phyloP scores from a whole-genome alignment of 2,329 filamentous ascomycete genomes.

The Colletotrichum limetticola region DNA sequence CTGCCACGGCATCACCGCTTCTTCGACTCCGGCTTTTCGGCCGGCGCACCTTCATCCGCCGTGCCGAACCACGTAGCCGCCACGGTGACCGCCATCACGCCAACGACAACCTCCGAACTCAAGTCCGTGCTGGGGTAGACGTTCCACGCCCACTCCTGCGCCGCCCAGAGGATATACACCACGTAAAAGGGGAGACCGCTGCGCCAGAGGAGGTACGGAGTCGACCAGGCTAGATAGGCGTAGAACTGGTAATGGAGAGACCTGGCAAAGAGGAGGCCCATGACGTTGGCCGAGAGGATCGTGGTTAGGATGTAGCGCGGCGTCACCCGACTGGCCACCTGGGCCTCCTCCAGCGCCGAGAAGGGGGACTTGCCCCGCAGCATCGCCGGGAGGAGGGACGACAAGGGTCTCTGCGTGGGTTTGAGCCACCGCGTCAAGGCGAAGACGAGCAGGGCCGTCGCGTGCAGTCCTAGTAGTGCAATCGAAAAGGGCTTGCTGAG shows the following conservation, averaged over 20 bases:
- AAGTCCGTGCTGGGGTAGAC: conserved; percentile 80
- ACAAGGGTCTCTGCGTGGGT: conserved; percentile 69
- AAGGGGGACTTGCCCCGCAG: conserved; percentile 57
- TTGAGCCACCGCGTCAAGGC: conserved; percentile 76
- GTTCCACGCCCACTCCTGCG: conserved; percentile 95
- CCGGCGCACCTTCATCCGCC: conserved; percentile 49
- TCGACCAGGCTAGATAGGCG: conserved; percentile 89
- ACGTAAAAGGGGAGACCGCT: conserved; percentile 74
- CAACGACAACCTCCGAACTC: conserved; percentile 74
- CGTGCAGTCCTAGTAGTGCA: conserved; percentile 73
- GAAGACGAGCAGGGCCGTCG: conserved; percentile 73
- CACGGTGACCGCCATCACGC: conserved; percentile 75
- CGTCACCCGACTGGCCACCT: conserved; percentile 69
- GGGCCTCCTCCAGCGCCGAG: conserved; percentile 62
- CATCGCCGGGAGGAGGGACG: conserved; percentile 61
- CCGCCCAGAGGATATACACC: conserved; percentile 76
- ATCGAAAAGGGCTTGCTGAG: conserved; percentile 75
- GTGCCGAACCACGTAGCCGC: conserved; percentile 70
- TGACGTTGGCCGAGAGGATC: conserved; percentile 78
- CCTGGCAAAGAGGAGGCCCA: conserved; percentile 87
- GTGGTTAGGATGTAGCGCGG: conserved; percentile 80
- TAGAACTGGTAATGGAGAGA: conserved; percentile 97
- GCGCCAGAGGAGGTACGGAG: conserved; percentile 88
- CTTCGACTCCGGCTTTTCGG: conserved; percentile 39
- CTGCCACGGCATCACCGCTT: conserved; percentile 22